Evolutionary conservation across 805 yeast genomes (phyloP), one percentile per base, ranked within the genome.

Genomic region (Suhomyces kilbournensis): DNA sequence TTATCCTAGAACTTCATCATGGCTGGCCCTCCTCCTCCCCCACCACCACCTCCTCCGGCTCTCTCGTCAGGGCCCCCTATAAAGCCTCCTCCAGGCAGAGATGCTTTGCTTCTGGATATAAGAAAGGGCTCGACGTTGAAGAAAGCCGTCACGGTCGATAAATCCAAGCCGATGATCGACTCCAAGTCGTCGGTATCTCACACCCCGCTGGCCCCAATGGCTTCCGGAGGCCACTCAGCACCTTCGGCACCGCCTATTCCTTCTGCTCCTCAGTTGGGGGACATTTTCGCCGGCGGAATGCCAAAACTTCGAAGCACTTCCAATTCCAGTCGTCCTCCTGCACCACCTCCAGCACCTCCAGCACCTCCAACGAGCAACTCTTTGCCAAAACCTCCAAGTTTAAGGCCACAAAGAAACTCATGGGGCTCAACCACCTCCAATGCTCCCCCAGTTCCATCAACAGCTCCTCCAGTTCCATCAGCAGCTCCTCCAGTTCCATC

Each of bases 221-320:
- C 62, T 7, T 25, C 38, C 8, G 50, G 46, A 17, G 39, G 39
- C 7, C 70, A 76, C 14, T 51, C 59, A 22, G 67, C 60, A n/a
- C 67, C 68, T 8, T 35, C 60, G 8, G 52, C 56, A 48, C 57
- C 66, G 30, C n/a, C 64, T 34, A 51, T 60, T 46, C 56, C 66
- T 45, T 40, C 59, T 48, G 69, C 66, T 9, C 85, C 85, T 2
- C 82, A 74, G 61, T 69, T 85, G 58, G 90, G 88, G 15, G 86
- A 84, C 48, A 75, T 86, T 14, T 84, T 86, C 68, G 90, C 94
- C 3, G 89, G 86, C 5, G 96, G 96, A 1, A 77, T 89, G 68
- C 94, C 96, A 7, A 86, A 86, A 61, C 74, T 88, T 55, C 82
- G 80, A 49, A 65, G 67, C 42, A 65, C 63, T 7, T 54, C 56